Percentiles rank a stretch among this genome's conserved stretches.
phyloP scores from a whole-genome alignment of 495 filamentous ascomycete species.

The Podospora appendiculata region DNA sequence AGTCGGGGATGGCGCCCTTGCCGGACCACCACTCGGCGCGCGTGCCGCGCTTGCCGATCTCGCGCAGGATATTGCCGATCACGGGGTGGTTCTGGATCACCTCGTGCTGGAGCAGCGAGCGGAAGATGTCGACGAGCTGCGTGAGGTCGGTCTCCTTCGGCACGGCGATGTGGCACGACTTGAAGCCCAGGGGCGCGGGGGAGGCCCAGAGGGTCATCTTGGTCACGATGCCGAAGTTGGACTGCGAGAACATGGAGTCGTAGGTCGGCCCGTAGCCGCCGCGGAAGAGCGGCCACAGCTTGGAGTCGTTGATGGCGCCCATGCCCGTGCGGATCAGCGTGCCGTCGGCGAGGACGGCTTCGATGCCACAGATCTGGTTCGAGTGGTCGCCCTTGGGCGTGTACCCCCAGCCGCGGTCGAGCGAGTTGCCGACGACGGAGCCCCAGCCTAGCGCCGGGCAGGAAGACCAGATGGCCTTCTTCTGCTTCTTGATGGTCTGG shows the following conservation, averaged over 20 bases:
- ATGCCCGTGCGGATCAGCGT: conserved; percentile 40
- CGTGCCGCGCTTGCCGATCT: conserved; percentile 7
- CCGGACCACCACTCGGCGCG: conserved; percentile 5
- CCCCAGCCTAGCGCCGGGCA: conserved; percentile 47
- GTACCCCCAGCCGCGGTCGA: conserved; percentile 32
- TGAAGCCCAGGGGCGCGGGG: conserved; percentile 35
- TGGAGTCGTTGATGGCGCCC: conserved; percentile 24
- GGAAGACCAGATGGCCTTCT: conserved; percentile 41
- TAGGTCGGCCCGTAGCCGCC: conserved; percentile 29
- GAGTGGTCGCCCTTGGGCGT: conserved; percentile 41
- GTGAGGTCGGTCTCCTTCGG: conserved; percentile 33
- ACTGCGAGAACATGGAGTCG: conserved; percentile 38
- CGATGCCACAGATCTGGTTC: conserved; percentile 37
- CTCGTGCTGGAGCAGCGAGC: conserved; percentile 24
- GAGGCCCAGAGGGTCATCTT: conserved; percentile 35
- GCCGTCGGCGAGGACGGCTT: conserved; percentile 40
- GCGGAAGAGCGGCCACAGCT: conserved; percentile 5
- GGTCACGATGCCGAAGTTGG: conserved; percentile 38
- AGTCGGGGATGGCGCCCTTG: conserved; percentile 7
- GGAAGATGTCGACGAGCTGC: conserved; percentile 19
- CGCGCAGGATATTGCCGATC: conserved; percentile 31
- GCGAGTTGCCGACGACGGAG: conserved; percentile 44
- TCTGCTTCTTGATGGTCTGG: conserved; percentile 33
- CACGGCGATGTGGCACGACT: conserved; percentile 37
- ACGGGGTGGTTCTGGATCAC: conserved; percentile 31